phyloP scores from a whole-genome alignment of 2,329 filamentous ascomycete genomes.

The Clarireedia paspali region DNA sequence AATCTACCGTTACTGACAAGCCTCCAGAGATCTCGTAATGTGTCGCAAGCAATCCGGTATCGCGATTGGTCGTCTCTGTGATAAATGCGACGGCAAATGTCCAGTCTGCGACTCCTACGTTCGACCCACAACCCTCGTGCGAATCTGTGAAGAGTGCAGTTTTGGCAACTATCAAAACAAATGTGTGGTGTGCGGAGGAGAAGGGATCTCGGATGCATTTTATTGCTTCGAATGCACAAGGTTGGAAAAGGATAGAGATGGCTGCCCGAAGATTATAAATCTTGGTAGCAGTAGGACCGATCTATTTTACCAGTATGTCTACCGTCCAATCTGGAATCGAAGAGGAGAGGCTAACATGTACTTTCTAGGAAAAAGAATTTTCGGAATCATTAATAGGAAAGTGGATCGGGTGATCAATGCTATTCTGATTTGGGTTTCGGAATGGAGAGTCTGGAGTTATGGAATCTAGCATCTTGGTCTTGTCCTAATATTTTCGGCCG shows the following conservation, averaged over 20 bases:
- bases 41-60: conserved; percentile 98
- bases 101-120: conserved; percentile 99
- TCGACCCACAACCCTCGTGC: conserved; percentile 89
- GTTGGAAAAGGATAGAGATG: conserved; percentile 92
- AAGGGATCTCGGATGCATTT: conserved; percentile 96
- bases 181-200: conserved; percentile 95
- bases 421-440: conserved; percentile 4
- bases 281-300: conserved; percentile 92
- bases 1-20: conserved; percentile 5
- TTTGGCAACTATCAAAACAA: conserved; percentile 99
- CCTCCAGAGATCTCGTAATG: conserved; percentile 84
- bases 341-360: conserved; percentile 25
- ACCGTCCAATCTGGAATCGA: background rate
- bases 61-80: conserved; percentile 95
- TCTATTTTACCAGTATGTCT: conserved; percentile 40
- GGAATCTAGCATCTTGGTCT: too few species aligned
- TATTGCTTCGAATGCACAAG: conserved; percentile 99
- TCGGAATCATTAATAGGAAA: conserved; percentile 42
- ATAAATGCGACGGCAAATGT: conserved; percentile 99
- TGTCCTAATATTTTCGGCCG: too few species aligned
- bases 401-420: conserved; percentile 7
- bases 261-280: conserved; percentile 99
- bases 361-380: conserved; percentile 58
- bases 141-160: conserved; percentile 98
- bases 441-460: background rate